Evolutionary conservation across 2,329 filamentous ascomycete genomes (phyloP), one percentile per base, ranked within the genome.

Genomic region (Amesomyces nigricolor): DNA sequence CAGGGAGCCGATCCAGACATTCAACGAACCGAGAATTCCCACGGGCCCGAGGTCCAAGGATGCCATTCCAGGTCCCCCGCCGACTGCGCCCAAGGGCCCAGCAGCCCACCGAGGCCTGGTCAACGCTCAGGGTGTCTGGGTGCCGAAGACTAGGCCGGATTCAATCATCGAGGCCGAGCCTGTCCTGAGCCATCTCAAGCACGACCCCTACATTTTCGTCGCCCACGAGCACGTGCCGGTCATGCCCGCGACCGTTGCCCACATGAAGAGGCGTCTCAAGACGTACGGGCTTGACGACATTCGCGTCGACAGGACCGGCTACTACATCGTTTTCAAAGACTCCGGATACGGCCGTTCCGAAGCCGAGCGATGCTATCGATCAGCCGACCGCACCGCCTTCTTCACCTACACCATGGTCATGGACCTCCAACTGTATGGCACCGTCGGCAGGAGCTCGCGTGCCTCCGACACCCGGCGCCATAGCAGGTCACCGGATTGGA

Each of bases 351-450:
- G 92, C 2, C 86, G 91, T 64, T 78, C 85, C 53, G 91, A 96
- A 71, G 86, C 90, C 0, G 86, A 89, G 62, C 80, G 88, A 59
- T 96, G 91, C 68, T 91, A 83, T 69, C 79, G 82, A 52, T 81
- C 85, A 50, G 91, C 88, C 62, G 86, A 96, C 68, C 86, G 88
- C 68, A 86, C 87, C 43, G 81, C 88, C 5, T 82, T 99, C 60
- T 99, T 99, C 74, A 96, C 88, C 1, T 97, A 97, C 58, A 76
- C 74, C 58, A 92, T 99, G 88, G 82, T 84, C 44, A 95, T 99
- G 90, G 87, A 92, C 67, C 85, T 90, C 54, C 87, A 87, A 61
- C 60, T 65, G 4, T 68, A 68, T 14, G 70, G 70, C 3, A 58
- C 63, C 2, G 59, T 62, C 8, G 61, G 65, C 5, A 66, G 61